Evolutionary conservation across 345 rosid species (phyloP).

Genomic region (Raphanus sativus): DNA sequence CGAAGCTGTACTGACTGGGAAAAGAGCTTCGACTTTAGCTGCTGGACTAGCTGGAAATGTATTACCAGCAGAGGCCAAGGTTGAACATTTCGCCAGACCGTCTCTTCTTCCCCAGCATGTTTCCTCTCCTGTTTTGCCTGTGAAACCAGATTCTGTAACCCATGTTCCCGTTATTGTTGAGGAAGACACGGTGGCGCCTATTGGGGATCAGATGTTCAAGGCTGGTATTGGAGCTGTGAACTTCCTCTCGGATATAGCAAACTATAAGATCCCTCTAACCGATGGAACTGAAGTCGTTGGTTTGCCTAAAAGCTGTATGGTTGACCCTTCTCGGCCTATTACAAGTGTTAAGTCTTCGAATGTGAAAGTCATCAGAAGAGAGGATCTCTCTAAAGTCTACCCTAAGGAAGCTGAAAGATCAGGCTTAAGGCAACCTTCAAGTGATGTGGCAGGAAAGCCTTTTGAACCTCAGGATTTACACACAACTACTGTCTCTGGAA

Average conservation of each 20-base stretch:
- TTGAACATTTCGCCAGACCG: constrained; percentile 36
- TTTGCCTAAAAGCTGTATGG: constrained; percentile 40
- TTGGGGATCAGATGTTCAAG: background rate
- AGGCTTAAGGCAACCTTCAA: constrained; percentile 46
- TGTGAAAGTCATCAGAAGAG: constrained; percentile 58
- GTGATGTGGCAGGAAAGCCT: constrained; percentile 37
- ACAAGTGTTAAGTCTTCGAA: constrained; percentile 51
- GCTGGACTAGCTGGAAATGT: constrained; percentile 42
- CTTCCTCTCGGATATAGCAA: constrained; percentile 67
- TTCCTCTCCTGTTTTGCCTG: constrained; percentile 44
- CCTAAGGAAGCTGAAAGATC: constrained; percentile 50
- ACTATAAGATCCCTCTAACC: constrained; percentile 57
- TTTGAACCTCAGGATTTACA: constrained; percentile 16
- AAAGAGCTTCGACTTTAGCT: constrained; percentile 43
- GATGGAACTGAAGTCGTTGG: constrained; percentile 47
- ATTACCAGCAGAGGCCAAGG: constrained; percentile 41
- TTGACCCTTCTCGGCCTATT: constrained; percentile 49
- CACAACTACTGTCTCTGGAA: constrained; percentile 29
- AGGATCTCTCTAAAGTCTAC: constrained; percentile 48
- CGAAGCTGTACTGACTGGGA: constrained; percentile 46
- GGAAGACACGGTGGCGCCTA: constrained; percentile 44
- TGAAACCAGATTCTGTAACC: constrained; percentile 47
- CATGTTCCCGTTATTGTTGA: constrained; percentile 46
- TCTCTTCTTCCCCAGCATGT: constrained; percentile 45
- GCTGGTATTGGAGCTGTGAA: constrained; percentile 57